A percentile compares a stretch with the other conserved stretches of the same genome.
Conservation (phyloP, 805 yeast genomes). For the Tetrapisispora fleetii region DNA sequence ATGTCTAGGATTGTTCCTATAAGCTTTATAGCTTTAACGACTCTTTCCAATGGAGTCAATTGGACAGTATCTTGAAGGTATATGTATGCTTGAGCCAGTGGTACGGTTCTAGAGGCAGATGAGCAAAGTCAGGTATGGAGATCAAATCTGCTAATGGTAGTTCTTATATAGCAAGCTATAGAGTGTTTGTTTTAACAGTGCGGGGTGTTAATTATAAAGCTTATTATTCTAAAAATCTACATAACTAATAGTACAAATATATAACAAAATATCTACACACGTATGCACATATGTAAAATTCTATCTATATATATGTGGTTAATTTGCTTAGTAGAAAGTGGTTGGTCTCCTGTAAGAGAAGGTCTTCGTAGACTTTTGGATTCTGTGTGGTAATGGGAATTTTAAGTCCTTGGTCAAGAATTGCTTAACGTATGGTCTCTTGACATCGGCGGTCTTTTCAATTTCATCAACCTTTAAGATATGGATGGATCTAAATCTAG, state of each 20-base stretch:
- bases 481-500: constrained; percentile 99
- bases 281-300: constrained; percentile 3
- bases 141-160: too few relatives aligned
- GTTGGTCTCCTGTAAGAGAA: constrained; percentile 91
- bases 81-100: too few relatives aligned
- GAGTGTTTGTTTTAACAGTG: too few relatives aligned
- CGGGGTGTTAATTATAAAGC: constrained; percentile 4
- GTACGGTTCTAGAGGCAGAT: too few relatives aligned
- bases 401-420: constrained; percentile 88
- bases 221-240: constrained; percentile 15
- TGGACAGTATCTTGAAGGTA: too few relatives aligned
- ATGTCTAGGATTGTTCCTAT: too few relatives aligned
- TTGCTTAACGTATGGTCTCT: constrained; percentile 98
- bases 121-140: too few relatives aligned
- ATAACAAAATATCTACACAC: constrained; percentile 11
- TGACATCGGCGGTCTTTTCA: constrained; percentile 94
- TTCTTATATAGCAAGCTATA: too few relatives aligned
- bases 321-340: constrained; percentile 73
- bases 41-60: too few relatives aligned
- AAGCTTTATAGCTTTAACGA: too few relatives aligned
- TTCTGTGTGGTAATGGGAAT: constrained; percentile 99
- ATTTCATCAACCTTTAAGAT: constrained; percentile 98
- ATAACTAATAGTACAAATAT: constrained; percentile 22
- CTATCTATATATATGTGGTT: constrained; percentile 3
- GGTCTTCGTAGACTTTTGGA: constrained; percentile 79